Conservation (phyloP, 306 rosid genomes). For the Cercis canadensis region DNA sequence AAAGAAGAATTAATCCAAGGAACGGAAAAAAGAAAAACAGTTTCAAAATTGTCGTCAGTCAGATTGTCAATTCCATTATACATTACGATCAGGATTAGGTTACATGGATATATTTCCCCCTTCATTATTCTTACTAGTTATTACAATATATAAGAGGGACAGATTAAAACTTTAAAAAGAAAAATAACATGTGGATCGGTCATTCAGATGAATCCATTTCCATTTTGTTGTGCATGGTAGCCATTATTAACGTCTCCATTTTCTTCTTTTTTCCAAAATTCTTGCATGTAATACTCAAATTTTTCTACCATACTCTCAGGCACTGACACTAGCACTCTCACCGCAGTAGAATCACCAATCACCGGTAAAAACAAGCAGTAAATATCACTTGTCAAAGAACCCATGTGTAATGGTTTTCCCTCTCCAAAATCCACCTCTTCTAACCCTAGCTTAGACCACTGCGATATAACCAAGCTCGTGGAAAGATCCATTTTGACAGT, state of each 20-base stretch:
- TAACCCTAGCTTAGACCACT: constrained; percentile 84
- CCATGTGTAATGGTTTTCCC: constrained; percentile 78
- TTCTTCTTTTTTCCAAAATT: constrained; percentile 30
- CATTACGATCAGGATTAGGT: too few relatives aligned
- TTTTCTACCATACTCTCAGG: constrained; percentile 63
- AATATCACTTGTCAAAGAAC: constrained; percentile 71
- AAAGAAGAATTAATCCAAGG: too few relatives aligned
- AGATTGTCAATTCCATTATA: too few relatives aligned
- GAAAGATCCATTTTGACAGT: constrained; percentile 60
- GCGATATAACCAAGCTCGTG: constrained; percentile 75
- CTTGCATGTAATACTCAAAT: constrained; percentile 57
- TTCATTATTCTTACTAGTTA: too few relatives aligned
- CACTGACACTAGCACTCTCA: constrained; percentile 73
- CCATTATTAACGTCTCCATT: constrained; percentile 35
- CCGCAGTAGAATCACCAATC: constrained; percentile 49
- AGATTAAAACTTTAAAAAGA: too few relatives aligned
- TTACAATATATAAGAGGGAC: too few relatives aligned
- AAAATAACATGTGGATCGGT: too few relatives aligned
- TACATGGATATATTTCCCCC: too few relatives aligned
- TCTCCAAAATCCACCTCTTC: constrained; percentile 84
- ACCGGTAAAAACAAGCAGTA: constrained; percentile 90
- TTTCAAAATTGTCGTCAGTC: too few relatives aligned
- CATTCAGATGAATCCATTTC: constrained; percentile 30
- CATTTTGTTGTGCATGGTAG: constrained; percentile 25
- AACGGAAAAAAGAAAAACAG: too few relatives aligned